phyloP scores from a whole-genome alignment of 1,284 basidiomycete species.

The Leccinum huronense region DNA sequence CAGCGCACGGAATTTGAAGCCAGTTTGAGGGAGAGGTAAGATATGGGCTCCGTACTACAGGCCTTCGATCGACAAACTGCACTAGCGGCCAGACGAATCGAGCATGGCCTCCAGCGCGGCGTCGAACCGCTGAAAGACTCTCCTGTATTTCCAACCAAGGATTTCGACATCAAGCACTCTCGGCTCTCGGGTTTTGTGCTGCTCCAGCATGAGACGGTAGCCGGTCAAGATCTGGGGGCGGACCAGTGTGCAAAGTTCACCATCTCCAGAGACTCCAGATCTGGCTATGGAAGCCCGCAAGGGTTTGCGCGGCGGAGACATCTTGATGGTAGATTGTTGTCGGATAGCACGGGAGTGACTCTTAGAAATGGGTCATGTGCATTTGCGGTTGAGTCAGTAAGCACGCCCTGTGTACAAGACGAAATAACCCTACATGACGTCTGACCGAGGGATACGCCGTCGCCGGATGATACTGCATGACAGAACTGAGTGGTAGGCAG shows the following conservation, averaged over 20 bases:
- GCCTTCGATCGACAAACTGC: constrained; percentile 25
- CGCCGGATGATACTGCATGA: constrained; percentile 20
- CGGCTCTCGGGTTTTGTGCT: constrained; percentile 27
- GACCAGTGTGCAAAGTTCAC: too few relatives aligned
- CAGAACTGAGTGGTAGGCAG: constrained; percentile 2
- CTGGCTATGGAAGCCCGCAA: too few relatives aligned
- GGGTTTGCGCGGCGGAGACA: constrained; percentile 17
- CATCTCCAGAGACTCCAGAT: too few relatives aligned
- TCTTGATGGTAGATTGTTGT: constrained; percentile 14
- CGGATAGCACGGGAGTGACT: constrained; percentile 17
- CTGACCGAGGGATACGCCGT: constrained; percentile 19
- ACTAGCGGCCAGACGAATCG: constrained; percentile 30
- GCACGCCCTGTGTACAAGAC: constrained; percentile 2
- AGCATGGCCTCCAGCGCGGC: constrained; percentile 28
- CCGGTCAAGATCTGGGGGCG: too few relatives aligned
- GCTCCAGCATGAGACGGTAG: constrained; percentile 20
- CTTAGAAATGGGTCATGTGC: constrained; percentile 12
- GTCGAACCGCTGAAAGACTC: constrained; percentile 34
- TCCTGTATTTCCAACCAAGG: constrained; percentile 32
- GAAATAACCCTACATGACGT: constrained; percentile 20
- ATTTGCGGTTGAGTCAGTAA: background rate
- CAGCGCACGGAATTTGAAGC: constrained; percentile 32
- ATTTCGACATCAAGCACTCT: constrained; percentile 31
- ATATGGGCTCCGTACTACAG: constrained; percentile 31
- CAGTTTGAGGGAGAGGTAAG: constrained; percentile 31